These are phyloP conservation scores for Eimeria maxima DNA, from an alignment of 169 alveolate species.

Conservation along the genomic window DNA sequence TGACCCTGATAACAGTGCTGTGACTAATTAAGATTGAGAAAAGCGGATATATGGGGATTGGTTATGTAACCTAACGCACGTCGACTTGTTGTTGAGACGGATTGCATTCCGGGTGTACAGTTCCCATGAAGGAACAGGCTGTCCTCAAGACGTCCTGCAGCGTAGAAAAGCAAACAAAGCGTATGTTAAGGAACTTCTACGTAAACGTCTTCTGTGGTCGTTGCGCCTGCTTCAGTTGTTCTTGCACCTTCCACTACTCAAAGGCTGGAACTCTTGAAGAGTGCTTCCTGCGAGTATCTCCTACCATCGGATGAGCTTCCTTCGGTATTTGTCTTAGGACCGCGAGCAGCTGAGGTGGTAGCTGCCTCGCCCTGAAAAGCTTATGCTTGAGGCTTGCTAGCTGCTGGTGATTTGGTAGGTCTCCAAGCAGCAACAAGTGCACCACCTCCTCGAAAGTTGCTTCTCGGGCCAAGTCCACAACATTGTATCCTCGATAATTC, in stretches of 20 bases:
- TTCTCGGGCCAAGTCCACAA: slow-evolving; percentile 88
- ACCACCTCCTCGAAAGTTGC: slow-evolving; percentile 91
- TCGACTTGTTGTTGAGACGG: slow-evolving; percentile 77
- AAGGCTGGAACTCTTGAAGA: background rate
- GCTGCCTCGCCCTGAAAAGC: slow-evolving; percentile 85
- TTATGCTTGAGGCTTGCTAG: slow-evolving; percentile 77
- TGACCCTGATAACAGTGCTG: background rate
- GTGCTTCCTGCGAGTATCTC: background rate
- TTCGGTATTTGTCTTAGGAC: slow-evolving; percentile 88
- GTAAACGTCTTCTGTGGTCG: background rate
- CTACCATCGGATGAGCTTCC: slow-evolving; percentile 92
- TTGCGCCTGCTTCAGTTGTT: background rate
- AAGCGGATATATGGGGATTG: background rate
- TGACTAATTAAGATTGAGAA: background rate
- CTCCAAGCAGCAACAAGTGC: slow-evolving; percentile 86
- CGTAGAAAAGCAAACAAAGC: background rate
- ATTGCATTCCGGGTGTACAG: slow-evolving; percentile 78
- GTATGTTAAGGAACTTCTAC: background rate
- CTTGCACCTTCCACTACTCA: background rate
- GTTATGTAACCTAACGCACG: slow-evolving; percentile 20
- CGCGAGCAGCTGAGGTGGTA: slow-evolving; percentile 85
- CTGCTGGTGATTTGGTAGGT: slow-evolving; percentile 86
- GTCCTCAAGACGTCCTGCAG: slow-evolving; percentile 85
- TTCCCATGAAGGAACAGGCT: slow-evolving; percentile 81
- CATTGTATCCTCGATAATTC: slow-evolving; percentile 90